Conservation (phyloP, 108 stramenopile species). For the Nitzschia sp. region DNA sequence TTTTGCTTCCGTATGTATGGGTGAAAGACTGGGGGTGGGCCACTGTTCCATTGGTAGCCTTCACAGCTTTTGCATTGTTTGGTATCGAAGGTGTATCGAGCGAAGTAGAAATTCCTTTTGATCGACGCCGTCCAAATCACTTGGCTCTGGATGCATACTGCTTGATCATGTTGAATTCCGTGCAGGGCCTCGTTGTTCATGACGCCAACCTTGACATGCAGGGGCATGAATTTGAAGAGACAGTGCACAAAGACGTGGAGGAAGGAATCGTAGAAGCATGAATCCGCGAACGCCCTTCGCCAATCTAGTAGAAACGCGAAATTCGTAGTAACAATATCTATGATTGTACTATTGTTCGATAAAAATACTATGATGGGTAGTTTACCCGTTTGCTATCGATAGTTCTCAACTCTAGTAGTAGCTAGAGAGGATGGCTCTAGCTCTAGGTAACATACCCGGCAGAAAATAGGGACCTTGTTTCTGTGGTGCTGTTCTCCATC, state of each 20-base stretch:
- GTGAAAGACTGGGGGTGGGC: constrained; percentile 43
- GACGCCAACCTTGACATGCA: constrained; percentile 41
- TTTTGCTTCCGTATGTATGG: constrained; percentile 44
- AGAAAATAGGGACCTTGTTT: no score
- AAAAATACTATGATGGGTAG: no score
- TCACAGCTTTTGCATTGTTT: constrained; percentile 46
- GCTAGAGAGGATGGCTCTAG: no score
- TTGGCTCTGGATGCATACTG: constrained; percentile 52
- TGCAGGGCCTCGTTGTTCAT: constrained; percentile 33
- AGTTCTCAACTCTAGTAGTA: no score
- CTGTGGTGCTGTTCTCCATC: no score
- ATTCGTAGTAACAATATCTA: no score
- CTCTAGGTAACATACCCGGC: no score
- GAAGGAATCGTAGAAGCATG: background rate
- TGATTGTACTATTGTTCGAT: no score
- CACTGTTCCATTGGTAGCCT: constrained; percentile 37
- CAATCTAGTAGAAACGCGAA: no score
- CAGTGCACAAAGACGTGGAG: background rate
- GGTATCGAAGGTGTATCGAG: constrained; percentile 52
- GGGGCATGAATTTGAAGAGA: constrained; percentile 4
- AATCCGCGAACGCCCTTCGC: background rate
- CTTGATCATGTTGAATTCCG: constrained; percentile 23
- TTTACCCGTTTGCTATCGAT: no score
- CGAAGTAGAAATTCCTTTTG: constrained; percentile 52
- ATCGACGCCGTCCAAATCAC: constrained; percentile 37